phyloP scores from a whole-genome alignment of 345 rosid genomes.

The Passiflora organensis region DNA sequence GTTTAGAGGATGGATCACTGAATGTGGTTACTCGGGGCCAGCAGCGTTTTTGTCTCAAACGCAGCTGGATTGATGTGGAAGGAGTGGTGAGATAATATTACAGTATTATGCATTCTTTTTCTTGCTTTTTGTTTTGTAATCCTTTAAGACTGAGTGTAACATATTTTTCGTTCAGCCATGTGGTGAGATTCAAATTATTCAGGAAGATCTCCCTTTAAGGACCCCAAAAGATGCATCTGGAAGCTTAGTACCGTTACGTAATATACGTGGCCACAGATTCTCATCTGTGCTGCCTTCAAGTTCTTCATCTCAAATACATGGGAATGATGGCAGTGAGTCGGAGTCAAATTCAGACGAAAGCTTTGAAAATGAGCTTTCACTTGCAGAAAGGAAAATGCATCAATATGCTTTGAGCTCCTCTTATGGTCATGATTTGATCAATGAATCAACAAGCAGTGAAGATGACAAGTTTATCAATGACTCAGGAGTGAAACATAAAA shows the following conservation, averaged over 20 bases:
- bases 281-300: conserved; percentile 24
- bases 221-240: conserved; percentile 71
- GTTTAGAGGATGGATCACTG: conserved; percentile 76
- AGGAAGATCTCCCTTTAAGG: conserved; percentile 80
- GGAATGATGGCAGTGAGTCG: conserved; percentile 40
- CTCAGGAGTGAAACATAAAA: conserved; percentile 30
- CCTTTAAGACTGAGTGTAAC: conserved; percentile 14
- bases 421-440: conserved; percentile 30
- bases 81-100: conserved; percentile 61
- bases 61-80: conserved; percentile 74
- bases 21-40: conserved; percentile 91
- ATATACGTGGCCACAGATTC: conserved; percentile 24
- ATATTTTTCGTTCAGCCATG: conserved; percentile 46
- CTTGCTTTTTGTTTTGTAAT: neutral
- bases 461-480: conserved; percentile 41
- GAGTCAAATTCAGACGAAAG: conserved; percentile 65
- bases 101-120: neutral
- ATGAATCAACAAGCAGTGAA: conserved; percentile 65
- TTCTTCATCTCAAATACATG: conserved; percentile 33
- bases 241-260: conserved; percentile 44
- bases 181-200: conserved; percentile 82
- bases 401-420: conserved; percentile 45
- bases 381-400: conserved; percentile 57
- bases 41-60: conserved; percentile 74
- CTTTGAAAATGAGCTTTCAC: conserved; percentile 78